These are phyloP conservation scores for Sarcocystis neurona DNA, from an alignment of 169 alveolate genomes.

Conservation along the genomic window DNA sequence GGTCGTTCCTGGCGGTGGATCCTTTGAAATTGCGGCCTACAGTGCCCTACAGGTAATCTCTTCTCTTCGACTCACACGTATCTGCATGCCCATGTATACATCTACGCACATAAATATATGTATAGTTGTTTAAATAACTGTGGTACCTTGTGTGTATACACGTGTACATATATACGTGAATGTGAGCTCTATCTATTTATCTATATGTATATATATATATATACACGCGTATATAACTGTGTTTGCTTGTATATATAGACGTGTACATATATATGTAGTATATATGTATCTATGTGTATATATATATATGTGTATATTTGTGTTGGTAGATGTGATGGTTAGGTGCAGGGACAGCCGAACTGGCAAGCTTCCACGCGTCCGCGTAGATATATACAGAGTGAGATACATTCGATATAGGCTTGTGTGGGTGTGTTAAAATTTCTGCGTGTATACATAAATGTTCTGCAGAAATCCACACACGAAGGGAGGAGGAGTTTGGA, in stretches of 20 bases:
- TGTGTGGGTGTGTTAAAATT: too few species aligned
- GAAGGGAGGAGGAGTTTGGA: too few species aligned
- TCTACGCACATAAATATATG: background rate
- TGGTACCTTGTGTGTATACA: background rate
- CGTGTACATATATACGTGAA: background rate
- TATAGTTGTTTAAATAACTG: background rate
- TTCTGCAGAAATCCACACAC: too few species aligned
- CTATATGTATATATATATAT: background rate
- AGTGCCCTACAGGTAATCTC: slow-evolving; percentile 79
- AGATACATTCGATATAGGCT: too few species aligned
- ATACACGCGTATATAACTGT: background rate
- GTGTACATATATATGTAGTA: background rate
- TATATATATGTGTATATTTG: too few species aligned
- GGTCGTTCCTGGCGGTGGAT: slow-evolving; percentile 98
- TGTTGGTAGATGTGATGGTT: too few species aligned
- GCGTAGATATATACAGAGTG: too few species aligned
- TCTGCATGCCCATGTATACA: background rate
- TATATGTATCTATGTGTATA: too few species aligned
- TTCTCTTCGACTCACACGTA: background rate
- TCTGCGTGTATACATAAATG: too few species aligned
- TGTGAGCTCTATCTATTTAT: background rate
- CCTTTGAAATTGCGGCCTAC: slow-evolving; percentile 94
- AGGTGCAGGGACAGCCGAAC: too few species aligned
- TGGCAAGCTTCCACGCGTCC: too few species aligned
- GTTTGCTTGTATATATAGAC: background rate